Evolutionary conservation across 2,329 filamentous ascomycete species (phyloP), one percentile per base, ranked within the genome.

Genomic region (Penicillium sp.): DNA sequence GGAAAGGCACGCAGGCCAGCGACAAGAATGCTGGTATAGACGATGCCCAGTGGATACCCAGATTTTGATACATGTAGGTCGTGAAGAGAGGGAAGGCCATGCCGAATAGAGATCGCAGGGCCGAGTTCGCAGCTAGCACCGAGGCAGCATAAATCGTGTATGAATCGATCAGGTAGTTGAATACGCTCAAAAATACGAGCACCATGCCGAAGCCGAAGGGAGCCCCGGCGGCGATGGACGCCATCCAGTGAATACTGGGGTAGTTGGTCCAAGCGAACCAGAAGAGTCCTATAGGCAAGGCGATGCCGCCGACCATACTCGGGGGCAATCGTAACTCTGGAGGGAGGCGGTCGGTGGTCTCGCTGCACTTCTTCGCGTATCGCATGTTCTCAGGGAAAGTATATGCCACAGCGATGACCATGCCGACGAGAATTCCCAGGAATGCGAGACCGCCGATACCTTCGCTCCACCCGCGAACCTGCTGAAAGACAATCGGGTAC

Each of bases 241-340:
- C 74, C 62, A 78, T 73, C 76, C 76, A 79, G 67, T 78, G 76
- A 55, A 78, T 71, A 12, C 69, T 72, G 64, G 73, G 78, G 51
- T 75, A 82, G 55, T 84, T 83, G 0, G 85, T 85, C 85, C 85
- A 87, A 0, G 84, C 85, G 57, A 87, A 84, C 84, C 84, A 86
- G 73, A 87, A 86, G 1, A 87, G 76, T 10, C 84, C 82, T 44
- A 86, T 75, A 0, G 86, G 85, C 42, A 88, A 76, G 6, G 77
- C 74, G 26, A 84, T 78, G 57, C 77, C 78, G 17, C 82, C 82
- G 3, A 83, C 64, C 58, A 84, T 82, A 47, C 76, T 78, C 7
- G 82, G 80, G 0, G 83, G 82, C 0, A 86, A 71, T 53, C 82
- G 83, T 26, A 82, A 81, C 74, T 88, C 86, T 0, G 87, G 86